These are phyloP conservation scores for Phytophthora colocasiae DNA, from an alignment of 352 stramenopile species.

Conservation along the genomic window DNA sequence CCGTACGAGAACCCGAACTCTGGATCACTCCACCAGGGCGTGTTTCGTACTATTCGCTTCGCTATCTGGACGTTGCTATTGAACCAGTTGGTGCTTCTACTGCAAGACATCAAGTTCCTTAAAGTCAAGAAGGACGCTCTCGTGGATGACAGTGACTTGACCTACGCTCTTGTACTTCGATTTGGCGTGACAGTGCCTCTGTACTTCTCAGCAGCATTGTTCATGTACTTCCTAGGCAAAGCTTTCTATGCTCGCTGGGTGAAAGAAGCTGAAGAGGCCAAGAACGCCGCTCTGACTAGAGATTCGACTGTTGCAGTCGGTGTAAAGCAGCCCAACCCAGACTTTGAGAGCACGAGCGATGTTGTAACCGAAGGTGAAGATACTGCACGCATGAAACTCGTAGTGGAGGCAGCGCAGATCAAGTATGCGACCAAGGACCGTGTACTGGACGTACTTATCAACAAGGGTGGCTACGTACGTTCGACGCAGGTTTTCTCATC, in stretches of 20 bases:
- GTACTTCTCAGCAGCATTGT: constrained; percentile 69
- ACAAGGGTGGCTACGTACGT: constrained; percentile 83
- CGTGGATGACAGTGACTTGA: constrained; percentile 61
- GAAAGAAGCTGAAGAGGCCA: constrained; percentile 65
- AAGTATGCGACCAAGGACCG: constrained; percentile 58
- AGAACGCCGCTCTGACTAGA: constrained; percentile 58
- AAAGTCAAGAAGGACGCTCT: constrained; percentile 62
- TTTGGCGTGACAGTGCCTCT: constrained; percentile 80
- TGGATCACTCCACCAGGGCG: constrained; percentile 69
- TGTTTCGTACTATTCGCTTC: constrained; percentile 82
- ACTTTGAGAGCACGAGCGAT: constrained; percentile 25
- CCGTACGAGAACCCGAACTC: constrained; percentile 87
- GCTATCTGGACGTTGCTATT: constrained; percentile 73
- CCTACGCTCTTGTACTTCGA: constrained; percentile 65
- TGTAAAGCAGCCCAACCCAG: constrained; percentile 17
- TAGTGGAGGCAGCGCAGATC: constrained; percentile 56
- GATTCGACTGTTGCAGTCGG: constrained; percentile 44
- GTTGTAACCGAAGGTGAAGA: constrained; percentile 13
- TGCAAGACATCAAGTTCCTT: constrained; percentile 86
- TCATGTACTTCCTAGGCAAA: constrained; percentile 84
- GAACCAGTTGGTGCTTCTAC: constrained; percentile 74
- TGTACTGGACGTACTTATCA: constrained; percentile 66
- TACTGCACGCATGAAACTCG: constrained; percentile 47
- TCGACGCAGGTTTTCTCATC: constrained; percentile 82
- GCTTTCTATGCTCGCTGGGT: constrained; percentile 79